phyloP scores from a whole-genome alignment of 257 asterid species.

The Echium plantagineum region DNA sequence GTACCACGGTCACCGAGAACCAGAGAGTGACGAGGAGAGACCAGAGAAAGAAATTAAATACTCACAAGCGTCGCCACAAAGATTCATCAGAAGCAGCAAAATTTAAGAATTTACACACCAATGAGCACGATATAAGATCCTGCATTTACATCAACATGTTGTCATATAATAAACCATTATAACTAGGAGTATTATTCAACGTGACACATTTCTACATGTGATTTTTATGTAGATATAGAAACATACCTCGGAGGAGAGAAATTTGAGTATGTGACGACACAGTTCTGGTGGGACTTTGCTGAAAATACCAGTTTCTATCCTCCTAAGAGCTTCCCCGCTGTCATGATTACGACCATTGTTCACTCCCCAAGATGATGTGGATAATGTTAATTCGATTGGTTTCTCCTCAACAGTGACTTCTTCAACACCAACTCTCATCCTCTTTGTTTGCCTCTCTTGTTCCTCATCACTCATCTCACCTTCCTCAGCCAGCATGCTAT shows the following conservation, averaged over 20 bases:
- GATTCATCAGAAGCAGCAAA: slow-evolving; percentile 72
- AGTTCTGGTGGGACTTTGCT: slow-evolving; percentile 66
- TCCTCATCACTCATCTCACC: slow-evolving; percentile 30
- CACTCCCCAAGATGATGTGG: slow-evolving; percentile 20
- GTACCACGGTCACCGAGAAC: not conserved
- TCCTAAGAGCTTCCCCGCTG: slow-evolving; percentile 18
- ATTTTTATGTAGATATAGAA: not conserved
- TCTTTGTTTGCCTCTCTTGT: slow-evolving; percentile 36
- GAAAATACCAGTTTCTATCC: slow-evolving; percentile 48
- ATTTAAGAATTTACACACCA: slow-evolving; percentile 64
- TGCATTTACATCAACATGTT: slow-evolving; percentile 19
- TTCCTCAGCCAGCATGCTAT: slow-evolving; percentile 30
- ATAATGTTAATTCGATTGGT: slow-evolving; percentile 15
- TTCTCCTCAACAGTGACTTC: slow-evolving; percentile 23
- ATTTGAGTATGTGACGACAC: slow-evolving; percentile 61
- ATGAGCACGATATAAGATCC: slow-evolving; percentile 79
- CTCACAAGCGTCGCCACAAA: slow-evolving; percentile 85
- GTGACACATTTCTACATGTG: not conserved
- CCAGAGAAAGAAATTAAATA: slow-evolving; percentile 10
- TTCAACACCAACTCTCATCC: slow-evolving; percentile 33
- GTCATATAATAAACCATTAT: slow-evolving; percentile 8
- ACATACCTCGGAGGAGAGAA: slow-evolving; percentile 66
- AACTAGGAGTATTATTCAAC: not conserved
- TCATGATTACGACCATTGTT: slow-evolving; percentile 19
- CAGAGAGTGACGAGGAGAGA: slow-evolving; percentile 1